These are phyloP conservation scores for Atractiella rhizophila DNA, from an alignment of 768 basidiomycete genomes.

Conservation along the genomic window DNA sequence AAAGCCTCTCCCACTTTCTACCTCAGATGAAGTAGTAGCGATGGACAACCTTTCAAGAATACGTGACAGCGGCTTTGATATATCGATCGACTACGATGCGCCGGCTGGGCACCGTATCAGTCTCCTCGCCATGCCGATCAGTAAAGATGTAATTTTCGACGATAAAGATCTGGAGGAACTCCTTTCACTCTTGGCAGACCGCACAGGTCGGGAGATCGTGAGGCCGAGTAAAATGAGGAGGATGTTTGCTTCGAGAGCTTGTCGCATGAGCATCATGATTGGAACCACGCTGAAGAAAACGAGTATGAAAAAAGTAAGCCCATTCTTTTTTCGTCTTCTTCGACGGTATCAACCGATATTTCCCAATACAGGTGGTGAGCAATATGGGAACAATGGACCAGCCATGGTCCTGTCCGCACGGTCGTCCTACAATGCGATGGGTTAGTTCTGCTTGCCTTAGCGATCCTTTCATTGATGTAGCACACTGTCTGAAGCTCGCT, in stretches of 20 bases:
- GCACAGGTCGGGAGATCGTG: constrained; percentile 54
- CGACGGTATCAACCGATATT: background rate
- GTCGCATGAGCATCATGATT: constrained; percentile 77
- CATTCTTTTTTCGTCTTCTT: constrained; percentile 1
- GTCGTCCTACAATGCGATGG: constrained; percentile 25
- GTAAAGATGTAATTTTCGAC: constrained; percentile 72
- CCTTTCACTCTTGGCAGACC: constrained; percentile 56
- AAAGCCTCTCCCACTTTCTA: constrained; percentile 33
- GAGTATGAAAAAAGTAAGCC: constrained; percentile 41
- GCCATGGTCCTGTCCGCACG: constrained; percentile 23
- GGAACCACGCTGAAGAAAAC: constrained; percentile 43
- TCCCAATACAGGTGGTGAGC: constrained; percentile 14
- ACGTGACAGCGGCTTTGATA: constrained; percentile 66
- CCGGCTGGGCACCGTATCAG: constrained; percentile 31
- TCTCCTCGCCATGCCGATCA: constrained; percentile 61
- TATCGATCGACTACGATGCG: constrained; percentile 33
- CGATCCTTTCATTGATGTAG: too few species aligned
- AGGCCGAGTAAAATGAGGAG: constrained; percentile 72
- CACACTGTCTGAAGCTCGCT: too few species aligned
- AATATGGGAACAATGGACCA: constrained; percentile 26
- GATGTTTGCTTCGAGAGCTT: constrained; percentile 94
- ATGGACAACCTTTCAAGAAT: constrained; percentile 66
- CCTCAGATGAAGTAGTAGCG: constrained; percentile 67
- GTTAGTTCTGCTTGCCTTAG: too few species aligned
- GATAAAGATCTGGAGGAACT: constrained; percentile 88